A percentile compares a stretch with the other conserved stretches of the same genome.
Conservation (phyloP, 2,329 filamentous ascomycete species). For the Colletotrichum graminicola region DNA sequence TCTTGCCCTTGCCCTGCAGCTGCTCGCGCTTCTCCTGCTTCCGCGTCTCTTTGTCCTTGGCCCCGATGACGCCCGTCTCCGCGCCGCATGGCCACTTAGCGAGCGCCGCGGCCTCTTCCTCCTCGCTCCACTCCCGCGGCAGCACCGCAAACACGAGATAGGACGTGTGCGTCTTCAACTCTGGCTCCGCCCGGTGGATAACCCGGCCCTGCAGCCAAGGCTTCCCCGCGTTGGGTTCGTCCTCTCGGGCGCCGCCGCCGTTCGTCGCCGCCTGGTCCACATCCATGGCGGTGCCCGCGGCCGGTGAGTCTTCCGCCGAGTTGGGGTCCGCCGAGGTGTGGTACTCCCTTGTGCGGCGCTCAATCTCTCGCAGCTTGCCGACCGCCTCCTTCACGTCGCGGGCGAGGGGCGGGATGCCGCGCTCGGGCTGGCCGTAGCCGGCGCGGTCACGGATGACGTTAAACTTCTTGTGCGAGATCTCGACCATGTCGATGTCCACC, state of each 20-base stretch:
- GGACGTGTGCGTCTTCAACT: conserved; percentile 96
- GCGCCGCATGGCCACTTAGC: conserved; percentile 73
- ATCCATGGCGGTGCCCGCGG: conserved; percentile 56
- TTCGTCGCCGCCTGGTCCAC: conserved; percentile 47
- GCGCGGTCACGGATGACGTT: conserved; percentile 86
- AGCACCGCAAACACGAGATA: conserved; percentile 94
- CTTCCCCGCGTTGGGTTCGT: conserved; percentile 54
- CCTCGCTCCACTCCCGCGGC: conserved; percentile 86
- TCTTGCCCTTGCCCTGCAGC: conserved; percentile 55
- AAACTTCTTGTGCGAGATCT: conserved; percentile 82
- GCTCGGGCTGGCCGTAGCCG: conserved; percentile 76
- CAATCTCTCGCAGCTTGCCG: conserved; percentile 77
- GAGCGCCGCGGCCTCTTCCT: conserved; percentile 79
- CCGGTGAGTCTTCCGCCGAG: conserved; percentile 47
- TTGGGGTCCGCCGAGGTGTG: conserved; percentile 57
- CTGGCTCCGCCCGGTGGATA: conserved; percentile 84
- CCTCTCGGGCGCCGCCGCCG: conserved; percentile 38
- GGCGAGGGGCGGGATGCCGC: conserved; percentile 77
- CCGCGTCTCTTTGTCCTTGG: conserved; percentile 64
- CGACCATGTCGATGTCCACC: conserved; percentile 94
- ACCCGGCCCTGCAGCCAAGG: conserved; percentile 82
- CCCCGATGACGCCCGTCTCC: conserved; percentile 65
- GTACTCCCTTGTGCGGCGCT: conserved; percentile 75
- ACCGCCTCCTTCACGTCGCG: conserved; percentile 86
- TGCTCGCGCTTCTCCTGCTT: conserved; percentile 69